Evolutionary conservation across 768 basidiomycete species (phyloP), one percentile per base, ranked within the genome.

Genomic region (Termitomyces titanicus): DNA sequence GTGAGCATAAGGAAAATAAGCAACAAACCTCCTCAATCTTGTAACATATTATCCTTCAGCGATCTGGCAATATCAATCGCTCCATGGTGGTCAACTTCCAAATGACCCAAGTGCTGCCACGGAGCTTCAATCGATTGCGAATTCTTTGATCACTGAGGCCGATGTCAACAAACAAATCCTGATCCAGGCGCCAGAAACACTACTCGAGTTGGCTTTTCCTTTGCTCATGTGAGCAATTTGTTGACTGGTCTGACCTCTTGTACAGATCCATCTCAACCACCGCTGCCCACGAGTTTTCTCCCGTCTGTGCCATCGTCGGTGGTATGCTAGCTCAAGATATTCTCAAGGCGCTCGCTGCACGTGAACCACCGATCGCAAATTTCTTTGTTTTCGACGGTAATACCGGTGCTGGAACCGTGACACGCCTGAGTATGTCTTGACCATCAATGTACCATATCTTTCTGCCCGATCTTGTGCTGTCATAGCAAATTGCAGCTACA

Each of bases 261-360:
- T 37, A 22, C 61, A 97, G 94, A 60, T 74, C 82, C n/a, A 60
- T 89, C 39, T 75, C 86, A 5, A 78, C 74, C 13, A 85, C 88
- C n/a, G 87, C 92, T 7, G 71, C 74, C 18, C 85, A 89, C 67
- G 94, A 96, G 67, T 92, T 98, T 73, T 88, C 94, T 0, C 94
- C 97, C 0, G 86, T 94, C 1, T 92, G 94, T 67, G 97, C 97
- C 1, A 89, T 99, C 34, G 79, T 99, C 37, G 97, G 97, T 25
- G 97, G 97, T 22, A 82, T 98, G 73, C 74, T 98, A 13, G 95
- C 87, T 1, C 97, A 98, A 69, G 97, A 99, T 67, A 88, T 98
- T 49, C 76, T 99, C 38, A 94, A 97, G 68, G 85, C 92, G 0
- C 78, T 98, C 37, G 89, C 88, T 53, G 92, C 88, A 53, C 87